These are phyloP conservation scores for Heracleum sosnowskyi DNA, from an alignment of 129 eudicot species.

Conservation along the genomic window DNA sequence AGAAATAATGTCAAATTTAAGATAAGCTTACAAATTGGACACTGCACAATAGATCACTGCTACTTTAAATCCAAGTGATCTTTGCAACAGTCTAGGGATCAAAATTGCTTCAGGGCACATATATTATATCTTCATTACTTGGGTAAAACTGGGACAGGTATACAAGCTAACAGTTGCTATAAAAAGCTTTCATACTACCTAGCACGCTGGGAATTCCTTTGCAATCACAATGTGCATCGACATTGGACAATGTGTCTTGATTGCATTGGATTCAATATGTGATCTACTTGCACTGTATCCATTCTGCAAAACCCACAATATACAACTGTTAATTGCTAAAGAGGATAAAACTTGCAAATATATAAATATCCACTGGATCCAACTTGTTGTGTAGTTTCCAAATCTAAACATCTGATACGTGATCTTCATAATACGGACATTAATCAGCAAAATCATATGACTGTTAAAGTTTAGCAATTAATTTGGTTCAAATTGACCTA, in stretches of 20 bases:
- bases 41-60: neutral
- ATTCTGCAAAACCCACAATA: constrained; percentile 32
- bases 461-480: neutral
- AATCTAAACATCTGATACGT: neutral
- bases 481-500: no score
- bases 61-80: neutral
- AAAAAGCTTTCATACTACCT: neutral
- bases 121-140: neutral
- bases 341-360: neutral
- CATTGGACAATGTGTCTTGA: constrained; percentile 94
- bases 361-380: neutral
- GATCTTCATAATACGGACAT: neutral
- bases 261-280: constrained; percentile 67
- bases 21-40: neutral
- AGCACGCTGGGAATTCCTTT: constrained; percentile 37
- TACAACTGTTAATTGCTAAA: neutral
- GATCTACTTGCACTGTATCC: constrained; percentile 75
- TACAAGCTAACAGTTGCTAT: neutral
- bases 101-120: neutral
- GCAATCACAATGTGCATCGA: constrained; percentile 55
- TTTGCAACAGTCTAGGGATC: neutral
- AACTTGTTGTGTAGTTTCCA: neutral
- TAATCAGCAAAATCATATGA: neutral
- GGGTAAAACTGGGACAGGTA: no score
- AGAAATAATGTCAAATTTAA: neutral